These are phyloP conservation scores for Yamadazyma triangularis DNA, from an alignment of 1,139 yeast genomes.

Conservation along the genomic window DNA sequence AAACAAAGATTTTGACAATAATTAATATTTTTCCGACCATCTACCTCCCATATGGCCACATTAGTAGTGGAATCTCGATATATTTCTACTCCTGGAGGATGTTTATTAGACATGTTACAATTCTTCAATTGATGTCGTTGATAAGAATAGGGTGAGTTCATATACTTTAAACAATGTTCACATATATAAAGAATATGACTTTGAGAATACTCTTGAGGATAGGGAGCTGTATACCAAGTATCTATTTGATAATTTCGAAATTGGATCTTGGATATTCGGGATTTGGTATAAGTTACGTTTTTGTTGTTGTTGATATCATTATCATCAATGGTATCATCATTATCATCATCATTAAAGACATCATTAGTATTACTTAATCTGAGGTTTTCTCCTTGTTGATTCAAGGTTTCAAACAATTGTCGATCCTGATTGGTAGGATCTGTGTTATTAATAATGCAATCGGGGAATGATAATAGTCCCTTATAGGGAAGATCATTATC, in stretches of 20 bases:
- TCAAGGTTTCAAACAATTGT: constrained; percentile 36
- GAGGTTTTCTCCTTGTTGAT: constrained; percentile 21
- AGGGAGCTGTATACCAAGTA: constrained; percentile 93
- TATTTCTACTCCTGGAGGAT: constrained; percentile 91
- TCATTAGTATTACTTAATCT: constrained; percentile 7
- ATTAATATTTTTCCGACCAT: constrained; percentile 76
- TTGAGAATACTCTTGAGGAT: constrained; percentile 79
- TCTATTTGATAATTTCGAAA: constrained; percentile 71
- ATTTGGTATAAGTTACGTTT: constrained; percentile 14
- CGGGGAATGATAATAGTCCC: constrained; percentile 56
- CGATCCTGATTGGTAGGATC: constrained; percentile 54
- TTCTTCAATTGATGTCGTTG: constrained; percentile 74
- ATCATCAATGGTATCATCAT: no score
- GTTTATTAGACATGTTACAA: constrained; percentile 44
- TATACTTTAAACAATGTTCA: constrained; percentile 80
- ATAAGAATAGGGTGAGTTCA: constrained; percentile 63
- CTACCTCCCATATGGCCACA: constrained; percentile 83
- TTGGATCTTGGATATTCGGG: constrained; percentile 50
- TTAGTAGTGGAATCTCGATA: constrained; percentile 55
- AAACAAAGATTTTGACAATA: constrained; percentile 90
- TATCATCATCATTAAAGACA: constrained; percentile 2
- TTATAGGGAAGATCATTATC: constrained; percentile 53
- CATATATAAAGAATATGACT: constrained; percentile 67
- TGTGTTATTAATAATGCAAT: constrained; percentile 58
- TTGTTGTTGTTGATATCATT: no score